phyloP scores from a whole-genome alignment of 192 early-diverging fungal genomes.

The Backusella mclennaniae region DNA sequence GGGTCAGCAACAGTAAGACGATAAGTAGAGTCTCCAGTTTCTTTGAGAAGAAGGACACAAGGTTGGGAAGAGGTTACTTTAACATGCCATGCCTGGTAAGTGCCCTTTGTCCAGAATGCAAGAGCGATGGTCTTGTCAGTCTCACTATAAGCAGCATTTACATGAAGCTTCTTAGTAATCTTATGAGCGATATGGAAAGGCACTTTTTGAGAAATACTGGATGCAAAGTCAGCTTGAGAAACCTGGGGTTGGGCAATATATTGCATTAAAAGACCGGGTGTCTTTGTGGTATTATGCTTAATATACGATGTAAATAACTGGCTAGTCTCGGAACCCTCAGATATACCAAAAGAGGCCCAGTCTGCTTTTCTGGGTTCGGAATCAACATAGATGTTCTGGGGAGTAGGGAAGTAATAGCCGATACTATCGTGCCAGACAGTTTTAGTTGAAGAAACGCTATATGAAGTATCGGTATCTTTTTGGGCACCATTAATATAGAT shows the following conservation, averaged over 20 bases:
- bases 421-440: slow-evolving; percentile 26
- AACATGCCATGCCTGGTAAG: background rate
- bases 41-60: slow-evolving; percentile 14
- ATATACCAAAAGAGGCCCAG: slow-evolving; percentile 24
- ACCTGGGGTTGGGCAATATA: background rate
- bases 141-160: background rate
- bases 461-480: slow-evolving; percentile 5
- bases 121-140: background rate
- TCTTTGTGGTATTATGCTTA: background rate
- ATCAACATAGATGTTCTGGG: slow-evolving; percentile 6
- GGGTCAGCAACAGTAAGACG: slow-evolving; percentile 20
- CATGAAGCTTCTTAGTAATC: background rate
- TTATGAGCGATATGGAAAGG: background rate
- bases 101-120: slow-evolving; percentile 13
- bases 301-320: slow-evolving; percentile 22
- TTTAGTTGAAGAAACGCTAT: background rate
- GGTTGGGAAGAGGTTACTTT: background rate
- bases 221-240: background rate
- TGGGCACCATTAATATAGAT: slow-evolving; percentile 13
- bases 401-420: slow-evolving; percentile 20
- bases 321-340: slow-evolving; percentile 5
- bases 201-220: background rate
- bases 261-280: slow-evolving; percentile 1
- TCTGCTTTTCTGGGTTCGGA: slow-evolving; percentile 11
- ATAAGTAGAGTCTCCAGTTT: background rate